phyloP scores from a whole-genome alignment of 148 eudicot species.

The Fagopyrum tataricum region DNA sequence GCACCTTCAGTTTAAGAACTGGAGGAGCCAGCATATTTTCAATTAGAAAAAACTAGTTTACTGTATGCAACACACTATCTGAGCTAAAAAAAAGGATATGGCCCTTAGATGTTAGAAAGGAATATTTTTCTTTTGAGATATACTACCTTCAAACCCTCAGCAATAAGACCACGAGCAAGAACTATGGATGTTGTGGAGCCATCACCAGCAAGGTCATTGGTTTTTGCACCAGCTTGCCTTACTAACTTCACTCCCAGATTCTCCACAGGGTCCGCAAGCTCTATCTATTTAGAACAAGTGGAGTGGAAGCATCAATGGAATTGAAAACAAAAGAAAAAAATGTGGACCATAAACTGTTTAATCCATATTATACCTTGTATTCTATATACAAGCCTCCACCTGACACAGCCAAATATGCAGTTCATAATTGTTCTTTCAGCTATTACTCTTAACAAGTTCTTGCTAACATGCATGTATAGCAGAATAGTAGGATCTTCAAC shows the following conservation, averaged over 20 bases:
- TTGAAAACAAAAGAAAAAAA: neutral
- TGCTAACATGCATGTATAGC: neutral
- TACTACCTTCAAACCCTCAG: conserved; percentile 82
- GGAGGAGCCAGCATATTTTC: conserved; percentile 18
- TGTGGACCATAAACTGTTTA: neutral
- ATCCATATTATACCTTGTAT: neutral
- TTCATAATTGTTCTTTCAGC: no score
- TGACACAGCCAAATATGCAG: no score
- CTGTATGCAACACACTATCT: neutral
- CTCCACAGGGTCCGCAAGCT: conserved; percentile 81
- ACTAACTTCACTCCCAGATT: conserved; percentile 85
- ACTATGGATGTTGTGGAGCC: conserved; percentile 87
- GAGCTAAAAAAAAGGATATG: neutral
- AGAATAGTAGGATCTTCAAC: neutral
- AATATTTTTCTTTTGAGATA: conserved; percentile 1
- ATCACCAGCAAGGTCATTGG: conserved; percentile 93
- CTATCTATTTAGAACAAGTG: conserved; percentile 40
- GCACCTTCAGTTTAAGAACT: conserved; percentile 26
- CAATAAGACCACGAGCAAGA: conserved; percentile 79
- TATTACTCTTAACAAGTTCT: neutral
- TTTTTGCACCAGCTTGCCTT: conserved; percentile 92
- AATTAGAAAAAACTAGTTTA: neutral
- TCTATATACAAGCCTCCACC: neutral
- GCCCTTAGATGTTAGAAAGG: neutral
- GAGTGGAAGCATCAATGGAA: neutral